Evolutionary conservation across 192 early-diverging fungal genomes (phyloP), one percentile per base, ranked within the genome.

Genomic region (Coemansia sp.): DNA sequence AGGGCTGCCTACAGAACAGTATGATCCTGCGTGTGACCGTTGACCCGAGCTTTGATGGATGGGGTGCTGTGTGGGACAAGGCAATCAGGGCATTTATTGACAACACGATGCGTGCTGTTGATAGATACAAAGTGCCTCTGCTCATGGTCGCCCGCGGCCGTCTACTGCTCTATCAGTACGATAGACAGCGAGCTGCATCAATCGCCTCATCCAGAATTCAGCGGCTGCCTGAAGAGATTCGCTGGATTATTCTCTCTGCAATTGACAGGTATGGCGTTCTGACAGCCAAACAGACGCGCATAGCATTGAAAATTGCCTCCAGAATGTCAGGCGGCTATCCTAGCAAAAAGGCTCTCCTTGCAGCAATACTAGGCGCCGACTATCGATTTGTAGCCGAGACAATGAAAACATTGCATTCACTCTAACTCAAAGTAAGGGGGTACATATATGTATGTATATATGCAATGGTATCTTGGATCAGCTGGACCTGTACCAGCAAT

Each of bases 81-180:
- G 58, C 57, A 10, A 68, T 70, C 20, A 6, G 43, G 2, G 45
- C 68, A 2, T 55, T 76, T 46, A 63, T 67, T 13, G 37, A 26
- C 67, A 76, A 76, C 51, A 76, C 67, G 0, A 34, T 66, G 25
- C 52, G 35, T 3, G 74, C 74, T 9, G 49, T 76, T 25, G 74
- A 76, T 25, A 51, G 68, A 26, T 70, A 67, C 67, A 57, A 42
- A n/a, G 74, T 51, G 7, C 74, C 74, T 2, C 28, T 76, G 59
- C 61, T 70, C 21, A 76, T 70, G 39, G 74, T 70, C 18, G 62
- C 74, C 3, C 64, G 74, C 7, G 74, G 74, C 12, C 74, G 66
- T 13, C 21, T 70, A 1, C 48, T 76, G 29, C 61, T 76, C 16
- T 30, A 20, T 2, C 18, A 33, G 29, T 57, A 45, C 61, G 21